These are phyloP conservation scores for Pulveroboletus sp. DNA, from an alignment of 1,284 basidiomycete genomes.

Conservation along the genomic window DNA sequence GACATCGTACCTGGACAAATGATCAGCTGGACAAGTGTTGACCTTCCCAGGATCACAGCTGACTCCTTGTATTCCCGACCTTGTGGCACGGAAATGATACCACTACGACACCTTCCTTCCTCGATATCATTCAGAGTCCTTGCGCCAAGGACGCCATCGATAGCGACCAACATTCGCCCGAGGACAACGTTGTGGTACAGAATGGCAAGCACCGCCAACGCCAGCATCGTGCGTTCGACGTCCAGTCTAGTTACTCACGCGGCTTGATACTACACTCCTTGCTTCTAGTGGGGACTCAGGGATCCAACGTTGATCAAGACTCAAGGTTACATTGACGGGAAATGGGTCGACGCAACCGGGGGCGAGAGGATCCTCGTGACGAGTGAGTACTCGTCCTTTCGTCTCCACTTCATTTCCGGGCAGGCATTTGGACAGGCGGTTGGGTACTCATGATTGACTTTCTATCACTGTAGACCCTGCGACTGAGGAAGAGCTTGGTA, in stretches of 20 bases:
- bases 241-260: neutral
- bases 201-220: slow-evolving; percentile 37
- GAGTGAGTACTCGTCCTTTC: slow-evolving; percentile 51
- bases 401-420: neutral
- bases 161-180: slow-evolving; percentile 1
- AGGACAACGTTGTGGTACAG: slow-evolving; percentile 25
- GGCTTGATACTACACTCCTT: neutral
- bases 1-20: neutral
- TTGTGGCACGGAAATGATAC: slow-evolving; percentile 12
- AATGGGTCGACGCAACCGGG: slow-evolving; percentile 79
- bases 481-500: slow-evolving; percentile 76
- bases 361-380: slow-evolving; percentile 73
- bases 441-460: slow-evolving; percentile 3
- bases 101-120: slow-evolving; percentile 14
- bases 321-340: slow-evolving; percentile 78
- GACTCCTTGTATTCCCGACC: neutral
- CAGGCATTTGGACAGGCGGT: neutral
- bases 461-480: slow-evolving; percentile 69
- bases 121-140: slow-evolving; percentile 23
- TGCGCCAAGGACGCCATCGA: slow-evolving; percentile 15
- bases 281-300: slow-evolving; percentile 66
- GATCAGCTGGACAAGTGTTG: neutral
- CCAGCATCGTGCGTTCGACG: slow-evolving; percentile 24
- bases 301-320: slow-evolving; percentile 75
- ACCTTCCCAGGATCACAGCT: slow-evolving; percentile 11